Evolutionary conservation across 2,329 filamentous ascomycete genomes (phyloP), one percentile per base, ranked within the genome.

Genomic region (Diaporthe caulivora): DNA sequence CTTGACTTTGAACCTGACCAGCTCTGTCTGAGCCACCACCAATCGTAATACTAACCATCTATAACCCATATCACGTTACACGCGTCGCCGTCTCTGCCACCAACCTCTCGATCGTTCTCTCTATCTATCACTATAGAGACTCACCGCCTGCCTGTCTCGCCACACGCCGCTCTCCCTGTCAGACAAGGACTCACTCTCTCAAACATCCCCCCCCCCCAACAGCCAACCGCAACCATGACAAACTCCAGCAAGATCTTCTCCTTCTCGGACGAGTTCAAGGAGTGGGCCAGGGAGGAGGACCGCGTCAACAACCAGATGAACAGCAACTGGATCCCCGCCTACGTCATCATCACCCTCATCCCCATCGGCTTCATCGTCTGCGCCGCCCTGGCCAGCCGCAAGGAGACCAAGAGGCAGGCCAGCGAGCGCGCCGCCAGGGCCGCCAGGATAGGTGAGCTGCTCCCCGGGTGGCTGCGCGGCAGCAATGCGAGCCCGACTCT

Each of bases 231-330:
- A 8, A 37, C 31, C 29, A 71, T 58, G 54, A 29, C 26, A 21
- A 70, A 67, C 62, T 53, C 62, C 31, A 57, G 54, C 53, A 57
- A 44, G 17, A n/a, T 70, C 37, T 70, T 62, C 37, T n/a, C 21
- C 47, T 72, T 72, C 51, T 72, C 70, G 31, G 69, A 68, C 70
- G 51, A 68, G 40, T 72, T 72, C 62, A 72, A 8, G 21, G 53
- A 67, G 11, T 72, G 53, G 24, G 70, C 58, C 55, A 71, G 44
- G 69, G 31, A 62, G 47, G 69, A 71, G 13, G 69, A 71, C 55
- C 15, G 21, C 11, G 24, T 54, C 44, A 71, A 71, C 69, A 58
- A 71, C 55, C 69, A 71, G 69, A 58, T 53, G 55, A 51, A 55
- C 21, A 49, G 51, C 60, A 74, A 72, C 44, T 72, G 64, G 53